Evolutionary conservation across 2,329 filamentous ascomycete genomes (phyloP).

Genomic region (Blastomyces emzantsi): DNA sequence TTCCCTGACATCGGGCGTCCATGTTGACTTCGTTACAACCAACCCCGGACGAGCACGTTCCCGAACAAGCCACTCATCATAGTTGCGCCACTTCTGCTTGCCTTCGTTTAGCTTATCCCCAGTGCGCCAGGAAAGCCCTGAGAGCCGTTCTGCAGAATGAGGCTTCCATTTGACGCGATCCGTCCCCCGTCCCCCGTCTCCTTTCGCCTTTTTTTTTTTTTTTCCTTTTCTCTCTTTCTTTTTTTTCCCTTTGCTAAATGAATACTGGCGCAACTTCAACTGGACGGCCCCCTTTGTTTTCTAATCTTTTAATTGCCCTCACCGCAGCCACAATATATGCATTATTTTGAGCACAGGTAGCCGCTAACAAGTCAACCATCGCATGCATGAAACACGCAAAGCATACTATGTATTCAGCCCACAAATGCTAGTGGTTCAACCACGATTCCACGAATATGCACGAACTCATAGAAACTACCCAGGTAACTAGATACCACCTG

Average conservation of each 20-base stretch:
- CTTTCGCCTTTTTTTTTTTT: neutral
- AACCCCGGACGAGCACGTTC: neutral
- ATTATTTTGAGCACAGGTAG: neutral
- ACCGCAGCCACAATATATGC: neutral
- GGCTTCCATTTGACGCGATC: neutral
- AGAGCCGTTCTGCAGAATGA: conserved; percentile 5
- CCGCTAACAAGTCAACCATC: neutral
- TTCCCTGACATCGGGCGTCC: neutral
- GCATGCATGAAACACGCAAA: neutral
- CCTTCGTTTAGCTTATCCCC: neutral
- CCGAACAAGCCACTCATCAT: neutral
- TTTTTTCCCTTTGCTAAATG: no score
- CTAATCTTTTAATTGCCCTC: neutral
- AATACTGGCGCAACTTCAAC: no score
- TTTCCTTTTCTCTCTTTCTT: neutral
- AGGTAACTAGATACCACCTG: neutral
- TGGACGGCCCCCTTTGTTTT: neutral
- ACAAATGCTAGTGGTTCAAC: neutral
- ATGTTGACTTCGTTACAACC: neutral
- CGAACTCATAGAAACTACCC: neutral
- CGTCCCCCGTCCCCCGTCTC: no score
- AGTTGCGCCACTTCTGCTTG: neutral
- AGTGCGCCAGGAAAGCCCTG: neutral
- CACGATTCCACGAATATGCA: neutral
- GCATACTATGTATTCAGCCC: neutral